Percentiles rank a stretch among this genome's conserved stretches.
These are phyloP conservation scores for Orbilia javanica DNA, from an alignment of 2,329 filamentous ascomycete genomes.

Conservation along the genomic window DNA sequence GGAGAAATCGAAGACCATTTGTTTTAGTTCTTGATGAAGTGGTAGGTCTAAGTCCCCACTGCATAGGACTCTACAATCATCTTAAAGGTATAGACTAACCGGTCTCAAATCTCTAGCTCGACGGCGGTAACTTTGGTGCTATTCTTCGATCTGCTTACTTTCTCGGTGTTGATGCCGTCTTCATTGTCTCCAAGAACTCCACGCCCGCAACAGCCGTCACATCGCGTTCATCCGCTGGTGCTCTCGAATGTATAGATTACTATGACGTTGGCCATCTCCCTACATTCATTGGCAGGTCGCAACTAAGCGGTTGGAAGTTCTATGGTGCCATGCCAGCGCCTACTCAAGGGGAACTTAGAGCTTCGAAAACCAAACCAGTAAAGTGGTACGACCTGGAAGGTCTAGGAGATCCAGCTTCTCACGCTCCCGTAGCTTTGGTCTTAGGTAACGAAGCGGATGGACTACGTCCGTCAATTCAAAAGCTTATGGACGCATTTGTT, in stretches of 20 bases:
- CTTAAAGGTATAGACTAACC: neutral
- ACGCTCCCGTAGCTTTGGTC: conserved; percentile 80
- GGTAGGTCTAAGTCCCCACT: conserved; percentile 61
- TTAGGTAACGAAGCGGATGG: conserved; percentile 86
- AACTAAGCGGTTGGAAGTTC: conserved; percentile 81
- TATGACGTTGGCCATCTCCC: conserved; percentile 77
- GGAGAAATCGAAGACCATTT: conserved; percentile 70
- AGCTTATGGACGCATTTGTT: conserved; percentile 74
- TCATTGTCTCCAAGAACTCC: conserved; percentile 77
- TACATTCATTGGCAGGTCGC: conserved; percentile 78
- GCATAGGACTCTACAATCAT: neutral
- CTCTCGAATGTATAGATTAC: conserved; percentile 82
- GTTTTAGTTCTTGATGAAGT: conserved; percentile 81
- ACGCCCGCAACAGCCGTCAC: conserved; percentile 81
- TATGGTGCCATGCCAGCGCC: conserved; percentile 78
- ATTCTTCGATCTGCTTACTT: conserved; percentile 91
- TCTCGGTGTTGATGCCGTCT: conserved; percentile 87
- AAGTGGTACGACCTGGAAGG: conserved; percentile 68
- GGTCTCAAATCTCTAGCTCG: conserved; percentile 67
- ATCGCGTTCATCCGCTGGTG: conserved; percentile 88
- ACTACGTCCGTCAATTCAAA: conserved; percentile 74
- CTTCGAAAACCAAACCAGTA: conserved; percentile 63
- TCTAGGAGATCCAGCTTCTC: conserved; percentile 69
- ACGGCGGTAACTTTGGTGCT: conserved; percentile 90
- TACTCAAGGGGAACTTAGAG: conserved; percentile 11